phyloP scores from a whole-genome alignment of 139 green algal genomes.

The Chlamydomonas sphaeroides region DNA sequence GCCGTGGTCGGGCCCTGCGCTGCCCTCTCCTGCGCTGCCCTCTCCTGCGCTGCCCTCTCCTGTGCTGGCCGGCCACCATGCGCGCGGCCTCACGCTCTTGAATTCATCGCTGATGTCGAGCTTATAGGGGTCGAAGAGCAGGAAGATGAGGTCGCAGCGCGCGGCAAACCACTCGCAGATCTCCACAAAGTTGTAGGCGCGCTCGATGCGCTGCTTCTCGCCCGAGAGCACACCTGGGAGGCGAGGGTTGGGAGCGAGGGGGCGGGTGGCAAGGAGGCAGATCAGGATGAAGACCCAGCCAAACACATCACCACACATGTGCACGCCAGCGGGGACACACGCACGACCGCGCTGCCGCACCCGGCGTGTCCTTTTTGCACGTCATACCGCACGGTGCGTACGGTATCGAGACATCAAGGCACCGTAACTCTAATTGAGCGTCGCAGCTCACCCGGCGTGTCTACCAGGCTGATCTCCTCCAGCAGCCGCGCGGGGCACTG shows the following conservation, averaged over 20 bases:
- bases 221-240: constrained; percentile 87
- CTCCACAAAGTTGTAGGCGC: constrained; percentile 94
- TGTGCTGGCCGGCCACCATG: too few species aligned
- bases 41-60: too few species aligned
- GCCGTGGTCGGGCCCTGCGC: too few species aligned
- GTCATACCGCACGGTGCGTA: too few species aligned
- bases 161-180: constrained; percentile 93
- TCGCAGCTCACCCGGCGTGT: constrained; percentile 88
- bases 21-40: too few species aligned
- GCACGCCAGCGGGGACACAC: too few species aligned
- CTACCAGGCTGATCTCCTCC: constrained; percentile 84
- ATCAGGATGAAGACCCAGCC: background rate
- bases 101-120: constrained; percentile 97
- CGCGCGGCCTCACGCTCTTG: constrained; percentile 75
- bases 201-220: constrained; percentile 96
- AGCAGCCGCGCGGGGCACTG: constrained; percentile 87
- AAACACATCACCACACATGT: too few species aligned
- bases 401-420: too few species aligned
- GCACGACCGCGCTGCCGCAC: too few species aligned
- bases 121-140: constrained; percentile 99
- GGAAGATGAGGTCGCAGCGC: constrained; percentile 95
- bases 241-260: background rate
- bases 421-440: too few species aligned
- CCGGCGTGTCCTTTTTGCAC: too few species aligned
- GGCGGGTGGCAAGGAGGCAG: background rate